These are phyloP conservation scores for Trichopus zeylanicus DNA, from an alignment of 116 monocot genomes.

Conservation along the genomic window DNA sequence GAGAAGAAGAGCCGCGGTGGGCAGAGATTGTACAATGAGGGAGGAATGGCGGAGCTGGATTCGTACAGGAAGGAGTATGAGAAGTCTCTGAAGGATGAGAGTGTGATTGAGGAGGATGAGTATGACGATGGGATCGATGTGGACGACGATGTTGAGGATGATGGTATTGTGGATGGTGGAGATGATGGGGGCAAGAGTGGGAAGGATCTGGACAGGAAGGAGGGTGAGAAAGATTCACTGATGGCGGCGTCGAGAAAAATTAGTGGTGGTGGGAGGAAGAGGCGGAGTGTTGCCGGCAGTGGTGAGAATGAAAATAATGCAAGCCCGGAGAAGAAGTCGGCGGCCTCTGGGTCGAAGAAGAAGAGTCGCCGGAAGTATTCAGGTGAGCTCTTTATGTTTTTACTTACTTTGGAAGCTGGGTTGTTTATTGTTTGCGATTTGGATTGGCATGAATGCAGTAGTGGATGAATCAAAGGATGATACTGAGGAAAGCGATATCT, in stretches of 20 bases:
- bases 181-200: too few relatives aligned
- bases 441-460: too few relatives aligned
- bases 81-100: conserved; percentile 31
- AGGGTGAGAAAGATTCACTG: not conserved
- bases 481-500: too few relatives aligned
- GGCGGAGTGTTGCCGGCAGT: not conserved
- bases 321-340: conserved; percentile 31
- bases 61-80: conserved; percentile 61
- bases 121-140: conserved; percentile 78
- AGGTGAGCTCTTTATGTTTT: conserved; percentile 17
- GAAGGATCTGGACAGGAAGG: too few relatives aligned
- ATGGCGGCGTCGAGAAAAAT: conserved; percentile 1
- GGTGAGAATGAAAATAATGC: conserved; percentile 16
- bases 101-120: conserved; percentile 34
- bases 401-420: not conserved
- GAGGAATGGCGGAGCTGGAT: conserved; percentile 54
- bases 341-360: conserved; percentile 26
- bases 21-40: conserved; percentile 83
- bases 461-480: too few relatives aligned
- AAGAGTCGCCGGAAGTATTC: conserved; percentile 49
- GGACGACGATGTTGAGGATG: conserved; percentile 8
- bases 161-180: not conserved
- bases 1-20: conserved; percentile 10
- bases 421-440: too few relatives aligned
- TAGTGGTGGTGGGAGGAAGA: conserved; percentile 5